Base-by-base conservation (phyloP, 768 basidiomycete species). In the Lactifluus piperatus region DNA sequence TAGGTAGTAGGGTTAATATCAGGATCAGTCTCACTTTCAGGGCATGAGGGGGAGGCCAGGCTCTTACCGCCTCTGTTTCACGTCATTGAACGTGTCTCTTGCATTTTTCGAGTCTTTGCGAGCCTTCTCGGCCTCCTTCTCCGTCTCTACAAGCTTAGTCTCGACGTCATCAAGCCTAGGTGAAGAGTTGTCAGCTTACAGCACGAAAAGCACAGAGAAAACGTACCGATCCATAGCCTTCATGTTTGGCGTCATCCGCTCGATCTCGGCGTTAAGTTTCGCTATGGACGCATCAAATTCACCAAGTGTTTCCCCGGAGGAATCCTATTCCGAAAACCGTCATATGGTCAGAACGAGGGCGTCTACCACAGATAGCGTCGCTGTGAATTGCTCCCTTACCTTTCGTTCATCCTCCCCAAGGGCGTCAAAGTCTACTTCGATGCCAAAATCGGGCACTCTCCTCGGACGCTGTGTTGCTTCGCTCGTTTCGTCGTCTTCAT, bases 161-260 rank as follows among this genome's bases (percentile, higher is more conserved):
- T 97, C 86, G 3, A 91, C 88, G 62, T 91, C 86, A 54, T 91
- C 92, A 27, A 94, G 76, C 57, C 91, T 88, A 45, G n/a, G n/a
- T 37, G 44, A 30, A 18, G 27, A 10, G 1, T 20, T 11, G 14
- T 54, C 34, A 37, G 20, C 11, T 30, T 22, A 5, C n/a, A 9
- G 14, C 1, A 22, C 2, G 9, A 58, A 39, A 11, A 24, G 43
- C 47, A 2, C 8, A 26, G 1, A 29, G n/a, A 34, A 46, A 34
- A 68, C 84, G 20, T 58, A 88, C 87, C 86, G 77, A 63, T 97
- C 94, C 64, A 94, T 88, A 0, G 95, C 95, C 71, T 98, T 98
- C 82, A 97, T 78, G 69, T 98, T 99, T 11, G 95, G 94, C 1
- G 92, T 90, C 86, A 98, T 91, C 51, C 83, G 80, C 66, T 94